Base-by-base conservation (phyloP, 192 early-diverging fungal genomes). In the Backusella psychrophila region DNA sequence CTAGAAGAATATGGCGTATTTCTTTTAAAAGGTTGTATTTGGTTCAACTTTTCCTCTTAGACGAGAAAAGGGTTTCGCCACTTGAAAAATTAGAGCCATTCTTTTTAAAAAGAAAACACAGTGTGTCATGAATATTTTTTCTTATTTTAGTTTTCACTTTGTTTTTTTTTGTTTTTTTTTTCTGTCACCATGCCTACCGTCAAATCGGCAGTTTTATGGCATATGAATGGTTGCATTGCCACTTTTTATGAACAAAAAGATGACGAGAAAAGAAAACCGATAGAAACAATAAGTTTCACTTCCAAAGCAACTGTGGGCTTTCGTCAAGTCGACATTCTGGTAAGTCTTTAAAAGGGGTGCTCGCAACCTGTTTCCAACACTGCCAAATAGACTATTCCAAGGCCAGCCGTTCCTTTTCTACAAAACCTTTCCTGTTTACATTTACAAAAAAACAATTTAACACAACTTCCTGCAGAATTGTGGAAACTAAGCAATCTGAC, bases 381-480 rank as follows among this genome's bases (percentile, higher is more conserved):
- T 6, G 1, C 15, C 1, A 56, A 56, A 23, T 78, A 85, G 84
- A 83, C 29, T 26, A 77, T 85, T 52, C 52, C 82, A 35, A 12
- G 35, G 0, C 82, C 82, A 14, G 83, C 83, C 12, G 53, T 85
- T 29, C 80, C 73, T 19, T 76, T 77, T 66, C 69, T 85, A 29
- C 11, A n/a, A 15, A n/a, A 23, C 3, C 75, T 85, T 6, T 71
- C 74, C 34, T 69, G 71, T 38, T 56, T 85, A 11, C 66, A 63
- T 38, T 39, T 85, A 1, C 77, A 82, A 42, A 70, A 76, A 33
- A 85, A 85, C 46, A 41, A 78, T 19, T 72, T 85, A 29, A 68
- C 66, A 1, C 74, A 26, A 26, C 33, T 85, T 35, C 81, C 81
- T 2, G 14, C 15, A 12, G 72, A 73, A 36, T 70, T 85, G 11